These are phyloP conservation scores for Sanghuangporus weigelae DNA, from an alignment of 1,284 basidiomycete genomes.

Conservation along the genomic window DNA sequence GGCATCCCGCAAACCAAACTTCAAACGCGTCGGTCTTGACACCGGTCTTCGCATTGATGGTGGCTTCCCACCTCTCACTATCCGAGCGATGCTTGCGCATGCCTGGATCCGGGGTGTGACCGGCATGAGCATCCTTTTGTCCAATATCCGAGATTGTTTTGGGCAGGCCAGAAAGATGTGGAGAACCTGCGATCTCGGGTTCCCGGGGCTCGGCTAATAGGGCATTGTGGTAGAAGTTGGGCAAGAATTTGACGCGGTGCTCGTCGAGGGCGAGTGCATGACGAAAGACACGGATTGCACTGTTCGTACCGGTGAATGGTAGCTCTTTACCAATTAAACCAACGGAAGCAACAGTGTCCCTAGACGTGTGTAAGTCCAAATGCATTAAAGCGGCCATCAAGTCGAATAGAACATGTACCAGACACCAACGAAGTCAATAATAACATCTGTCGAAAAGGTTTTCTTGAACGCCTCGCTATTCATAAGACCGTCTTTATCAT, in stretches of 20 bases:
- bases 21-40: conserved; percentile 39
- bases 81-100: conserved; percentile 24
- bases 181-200: conserved; percentile 33
- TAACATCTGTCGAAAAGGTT: conserved; percentile 53
- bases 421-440: conserved; percentile 56
- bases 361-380: conserved; percentile 21
- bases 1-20: conserved; percentile 48
- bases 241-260: conserved; percentile 30
- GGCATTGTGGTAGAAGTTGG: conserved; percentile 22
- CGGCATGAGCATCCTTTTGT: neutral
- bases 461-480: conserved; percentile 59
- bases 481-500: conserved; percentile 45
- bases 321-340: conserved; percentile 52
- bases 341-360: conserved; percentile 57
- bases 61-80: conserved; percentile 19
- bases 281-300: conserved; percentile 44
- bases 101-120: neutral
- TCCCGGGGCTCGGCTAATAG: conserved; percentile 29
- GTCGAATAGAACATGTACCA: conserved; percentile 37
- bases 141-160: neutral
- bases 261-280: conserved; percentile 56
- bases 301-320: conserved; percentile 45
- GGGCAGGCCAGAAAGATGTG: neutral
- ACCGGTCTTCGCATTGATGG: neutral
- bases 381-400: neutral